These are phyloP conservation scores for Cystobasidiopsis lactophilus DNA, from an alignment of 768 basidiomycete genomes.

Conservation along the genomic window DNA sequence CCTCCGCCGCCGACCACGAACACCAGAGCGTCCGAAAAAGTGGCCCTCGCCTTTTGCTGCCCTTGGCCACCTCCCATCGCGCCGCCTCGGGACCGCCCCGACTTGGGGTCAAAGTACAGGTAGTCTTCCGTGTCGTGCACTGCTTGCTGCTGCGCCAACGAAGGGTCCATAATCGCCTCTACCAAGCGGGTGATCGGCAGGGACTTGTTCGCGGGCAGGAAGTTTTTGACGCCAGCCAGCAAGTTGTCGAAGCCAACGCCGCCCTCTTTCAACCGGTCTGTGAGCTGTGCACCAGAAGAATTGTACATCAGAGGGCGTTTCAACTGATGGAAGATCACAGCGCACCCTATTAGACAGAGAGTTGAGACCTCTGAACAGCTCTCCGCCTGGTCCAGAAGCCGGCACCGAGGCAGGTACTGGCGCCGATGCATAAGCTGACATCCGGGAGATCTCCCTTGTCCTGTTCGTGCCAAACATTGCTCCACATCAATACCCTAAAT, in stretches of 20 bases:
- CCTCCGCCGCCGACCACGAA: conserved; percentile 93
- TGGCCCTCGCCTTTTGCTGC: conserved; percentile 31
- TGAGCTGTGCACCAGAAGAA: conserved; percentile 37
- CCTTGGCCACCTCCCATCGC: conserved; percentile 25
- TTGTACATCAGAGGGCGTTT: not conserved
- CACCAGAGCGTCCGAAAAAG: conserved; percentile 67
- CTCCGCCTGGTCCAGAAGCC: conserved; percentile 41
- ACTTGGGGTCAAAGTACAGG: conserved; percentile 75
- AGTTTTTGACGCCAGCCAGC: conserved; percentile 93
- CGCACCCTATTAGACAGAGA: conserved; percentile 72
- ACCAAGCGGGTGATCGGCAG: conserved; percentile 75
- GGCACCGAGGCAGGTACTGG: conserved; percentile 25
- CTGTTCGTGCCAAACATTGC: conserved; percentile 19
- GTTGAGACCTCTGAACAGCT: conserved; percentile 83
- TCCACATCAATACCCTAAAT: not conserved
- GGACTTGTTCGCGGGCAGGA: conserved; percentile 82
- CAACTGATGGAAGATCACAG: conserved; percentile 19
- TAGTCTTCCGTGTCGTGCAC: conserved; percentile 91
- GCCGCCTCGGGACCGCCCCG: conserved; percentile 34
- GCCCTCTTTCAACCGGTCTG: conserved; percentile 77
- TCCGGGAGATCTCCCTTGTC: conserved; percentile 71
- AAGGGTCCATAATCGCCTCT: conserved; percentile 94
- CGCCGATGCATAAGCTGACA: conserved; percentile 52
- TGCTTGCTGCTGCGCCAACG: conserved; percentile 78
- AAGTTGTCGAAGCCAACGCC: conserved; percentile 70